These are phyloP conservation scores for Immersiporthe knoxdaviesiana DNA, from an alignment of 2,329 filamentous ascomycete genomes.

Conservation along the genomic window DNA sequence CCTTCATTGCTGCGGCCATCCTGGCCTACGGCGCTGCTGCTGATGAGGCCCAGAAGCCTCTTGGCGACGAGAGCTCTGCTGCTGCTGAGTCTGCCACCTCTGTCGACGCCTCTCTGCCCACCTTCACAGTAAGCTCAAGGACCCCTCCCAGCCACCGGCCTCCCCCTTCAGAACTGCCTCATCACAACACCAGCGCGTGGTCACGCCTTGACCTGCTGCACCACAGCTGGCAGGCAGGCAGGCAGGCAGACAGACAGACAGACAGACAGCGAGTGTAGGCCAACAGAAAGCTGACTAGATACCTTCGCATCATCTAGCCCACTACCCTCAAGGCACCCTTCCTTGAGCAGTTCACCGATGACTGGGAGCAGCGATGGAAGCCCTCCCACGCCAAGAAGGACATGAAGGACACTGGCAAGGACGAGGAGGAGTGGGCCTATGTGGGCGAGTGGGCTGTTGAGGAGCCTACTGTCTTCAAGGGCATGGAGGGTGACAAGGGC, in stretches of 20 bases:
- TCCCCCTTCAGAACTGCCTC: background rate
- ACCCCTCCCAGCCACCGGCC: slow-evolving; percentile 1
- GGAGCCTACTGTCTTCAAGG: slow-evolving; percentile 88
- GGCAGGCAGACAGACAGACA: background rate
- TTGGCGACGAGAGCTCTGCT: slow-evolving; percentile 51
- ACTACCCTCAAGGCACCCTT: slow-evolving; percentile 89
- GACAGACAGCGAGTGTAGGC: background rate
- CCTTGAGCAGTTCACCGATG: slow-evolving; percentile 97
- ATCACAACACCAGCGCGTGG: background rate
- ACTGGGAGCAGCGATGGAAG: slow-evolving; percentile 94
- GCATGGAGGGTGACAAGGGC: slow-evolving; percentile 93
- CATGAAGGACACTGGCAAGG: slow-evolving; percentile 68
- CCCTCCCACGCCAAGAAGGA: slow-evolving; percentile 97
- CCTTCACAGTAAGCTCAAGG: slow-evolving; percentile 80
- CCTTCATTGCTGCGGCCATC: slow-evolving; percentile 75
- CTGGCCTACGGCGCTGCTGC: slow-evolving; percentile 71
- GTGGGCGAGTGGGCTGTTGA: slow-evolving; percentile 96
- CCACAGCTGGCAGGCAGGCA: background rate
- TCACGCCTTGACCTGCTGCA: background rate
- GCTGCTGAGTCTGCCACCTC: slow-evolving; percentile 53
- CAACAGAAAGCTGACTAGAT: slow-evolving; percentile 10
- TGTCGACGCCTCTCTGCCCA: slow-evolving; percentile 69
- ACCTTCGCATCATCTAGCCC: slow-evolving; percentile 60
- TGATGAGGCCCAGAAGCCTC: slow-evolving; percentile 64
- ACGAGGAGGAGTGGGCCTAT: slow-evolving; percentile 96